Evolutionary conservation across 176 grass and related monocot genomes (phyloP).

Genomic region (Carex myosuroides): DNA sequence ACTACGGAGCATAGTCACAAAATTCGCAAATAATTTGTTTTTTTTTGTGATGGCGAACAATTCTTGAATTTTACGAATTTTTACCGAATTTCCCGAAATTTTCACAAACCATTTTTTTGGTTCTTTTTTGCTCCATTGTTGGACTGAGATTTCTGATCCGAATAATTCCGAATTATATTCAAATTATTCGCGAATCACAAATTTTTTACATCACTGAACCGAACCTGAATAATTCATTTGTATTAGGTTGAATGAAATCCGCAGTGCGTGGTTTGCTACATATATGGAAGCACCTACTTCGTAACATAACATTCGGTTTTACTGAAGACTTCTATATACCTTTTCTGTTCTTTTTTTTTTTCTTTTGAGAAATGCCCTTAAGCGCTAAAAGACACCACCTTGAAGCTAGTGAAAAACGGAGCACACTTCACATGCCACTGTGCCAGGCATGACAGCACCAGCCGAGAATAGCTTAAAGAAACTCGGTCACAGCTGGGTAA

Average conservation of each 20-base stretch:
- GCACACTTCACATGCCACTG: background rate
- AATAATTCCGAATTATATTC: no score
- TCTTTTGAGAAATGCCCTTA: background rate
- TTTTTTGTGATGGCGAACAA: no score
- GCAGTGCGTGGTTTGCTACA: background rate
- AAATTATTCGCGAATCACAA: no score
- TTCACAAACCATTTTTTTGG: no score
- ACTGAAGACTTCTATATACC: background rate
- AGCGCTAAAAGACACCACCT: background rate
- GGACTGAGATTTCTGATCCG: no score
- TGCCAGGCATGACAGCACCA: background rate
- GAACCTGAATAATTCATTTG: no score
- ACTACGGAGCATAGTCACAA: no score
- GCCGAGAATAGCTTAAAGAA: conserved; percentile 1
- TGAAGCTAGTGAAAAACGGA: background rate
- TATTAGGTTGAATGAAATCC: background rate
- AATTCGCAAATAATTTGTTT: no score
- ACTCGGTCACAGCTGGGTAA: background rate
- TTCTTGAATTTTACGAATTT: no score
- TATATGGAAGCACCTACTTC: background rate
- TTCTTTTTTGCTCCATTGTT: no score
- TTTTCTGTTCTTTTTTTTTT: background rate
- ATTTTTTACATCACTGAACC: no score
- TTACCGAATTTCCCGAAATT: no score
- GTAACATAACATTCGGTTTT: background rate